Base-by-base conservation (phyloP, 768 basidiomycete species). In the Mycena capillaripes region DNA sequence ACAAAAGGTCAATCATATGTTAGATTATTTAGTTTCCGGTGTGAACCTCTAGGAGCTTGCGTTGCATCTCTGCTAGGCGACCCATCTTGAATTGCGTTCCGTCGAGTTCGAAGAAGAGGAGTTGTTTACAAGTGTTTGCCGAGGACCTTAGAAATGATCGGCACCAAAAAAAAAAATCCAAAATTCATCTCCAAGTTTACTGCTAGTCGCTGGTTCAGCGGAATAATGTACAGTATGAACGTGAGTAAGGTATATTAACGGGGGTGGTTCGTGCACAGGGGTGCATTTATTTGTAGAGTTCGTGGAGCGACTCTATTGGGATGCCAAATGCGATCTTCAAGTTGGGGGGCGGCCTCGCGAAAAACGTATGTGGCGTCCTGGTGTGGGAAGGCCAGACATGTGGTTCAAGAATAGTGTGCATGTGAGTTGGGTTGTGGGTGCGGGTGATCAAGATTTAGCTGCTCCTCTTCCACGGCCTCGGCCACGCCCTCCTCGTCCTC, bases 61-160 rank as follows among this genome's bases (percentile, higher is more conserved):
- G 91, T 86, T 98, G 97, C 95, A 96, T 95, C 83, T 98, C 97
- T 71, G 97, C 97, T 67, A 98, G 90, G 57, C 95, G 90, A 78
- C 97, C 97, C 97, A 98, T 98, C 77, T 88, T 81, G 57, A 66
- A 61, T 46, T 67, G 57, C 50, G 67, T 48, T 36, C 25, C 42
- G 11, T 32, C 17, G 29, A 12, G 42, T 58, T 38, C 32, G 56
- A 12, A 38, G 50, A 65, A 34, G 55, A 59, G 36, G 23, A 29
- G 25, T 64, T 32, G 32, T 63, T 61, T 61, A 32, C 14, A 8
- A 25, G 29, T 68, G 67, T 64, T 69, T 52, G 36, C 4, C 48
- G 27, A 56, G 16, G 10, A 11, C 59, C n/a, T 34, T 29, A 38
- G 9, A 36, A 21, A 36, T 38, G 19, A 30, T 32, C 21, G 21